These are phyloP conservation scores for Cyberlindnera suaveolens DNA, from an alignment of 805 yeast genomes.

Conservation along the genomic window DNA sequence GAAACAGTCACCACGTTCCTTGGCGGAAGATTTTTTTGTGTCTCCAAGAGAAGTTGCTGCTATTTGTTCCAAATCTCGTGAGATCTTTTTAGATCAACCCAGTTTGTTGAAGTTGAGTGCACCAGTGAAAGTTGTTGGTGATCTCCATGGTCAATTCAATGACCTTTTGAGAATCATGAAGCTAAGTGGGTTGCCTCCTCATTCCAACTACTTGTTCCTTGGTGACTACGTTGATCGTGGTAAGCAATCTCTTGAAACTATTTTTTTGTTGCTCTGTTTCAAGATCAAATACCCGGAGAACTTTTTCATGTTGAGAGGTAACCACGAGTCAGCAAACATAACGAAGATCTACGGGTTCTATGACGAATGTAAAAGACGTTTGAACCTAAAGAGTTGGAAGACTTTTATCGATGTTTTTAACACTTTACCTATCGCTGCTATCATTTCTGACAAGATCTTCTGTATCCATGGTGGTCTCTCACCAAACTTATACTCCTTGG, in stretches of 20 bases:
- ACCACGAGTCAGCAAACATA: constrained; percentile 96
- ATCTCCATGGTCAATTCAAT: constrained; percentile 94
- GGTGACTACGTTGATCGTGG: constrained; percentile 99
- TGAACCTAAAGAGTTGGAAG: constrained; percentile 92
- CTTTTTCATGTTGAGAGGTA: constrained; percentile 87
- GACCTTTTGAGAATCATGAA: constrained; percentile 88
- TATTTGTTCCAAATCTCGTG: constrained; percentile 82
- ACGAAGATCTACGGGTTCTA: constrained; percentile 96
- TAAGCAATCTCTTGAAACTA: constrained; percentile 91
- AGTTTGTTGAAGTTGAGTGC: constrained; percentile 73
- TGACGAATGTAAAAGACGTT: constrained; percentile 94
- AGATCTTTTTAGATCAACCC: constrained; percentile 85
- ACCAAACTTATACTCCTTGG: constrained; percentile 58
- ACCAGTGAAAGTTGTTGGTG: constrained; percentile 82
- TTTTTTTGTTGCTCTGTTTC: constrained; percentile 78
- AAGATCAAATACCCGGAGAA: constrained; percentile 96
- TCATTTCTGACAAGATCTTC: constrained; percentile 91
- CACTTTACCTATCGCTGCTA: constrained; percentile 91
- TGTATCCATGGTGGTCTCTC: constrained; percentile 84
- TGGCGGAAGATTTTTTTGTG: constrained; percentile 15
- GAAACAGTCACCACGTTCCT: constrained; percentile 13
- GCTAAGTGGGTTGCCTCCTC: constrained; percentile 95
- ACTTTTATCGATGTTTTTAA: constrained; percentile 90
- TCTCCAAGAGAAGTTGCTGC: constrained; percentile 58
- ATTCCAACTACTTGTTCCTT: constrained; percentile 82